These are phyloP conservation scores for Geosmithia putterillii DNA, from an alignment of 2,329 filamentous ascomycete genomes.

Conservation along the genomic window DNA sequence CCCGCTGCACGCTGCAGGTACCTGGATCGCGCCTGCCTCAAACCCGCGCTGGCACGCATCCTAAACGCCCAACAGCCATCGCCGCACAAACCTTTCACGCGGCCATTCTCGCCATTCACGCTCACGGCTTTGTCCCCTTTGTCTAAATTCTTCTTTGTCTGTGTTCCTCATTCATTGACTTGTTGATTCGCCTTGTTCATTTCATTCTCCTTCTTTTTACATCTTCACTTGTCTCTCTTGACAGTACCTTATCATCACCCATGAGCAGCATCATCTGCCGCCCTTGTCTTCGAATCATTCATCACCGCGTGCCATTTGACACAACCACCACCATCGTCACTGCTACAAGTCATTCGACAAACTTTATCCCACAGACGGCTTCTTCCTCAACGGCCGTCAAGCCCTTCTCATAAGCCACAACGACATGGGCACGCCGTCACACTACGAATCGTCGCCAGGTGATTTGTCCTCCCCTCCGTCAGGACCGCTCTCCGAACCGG, in stretches of 20 bases:
- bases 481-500: slow-evolving; percentile 34
- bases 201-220: too few species aligned
- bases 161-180: too few species aligned
- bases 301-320: too few species aligned
- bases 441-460: slow-evolving; percentile 33
- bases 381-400: not conserved
- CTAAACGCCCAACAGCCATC: not conserved
- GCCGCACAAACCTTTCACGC: not conserved
- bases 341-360: too few species aligned
- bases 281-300: too few species aligned
- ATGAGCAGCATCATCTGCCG: too few species aligned
- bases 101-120: not conserved
- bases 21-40: not conserved
- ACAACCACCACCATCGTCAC: too few species aligned
- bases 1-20: not conserved
- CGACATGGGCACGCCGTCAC: slow-evolving; percentile 7
- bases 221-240: too few species aligned
- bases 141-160: not conserved
- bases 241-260: too few species aligned
- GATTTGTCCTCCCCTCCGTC: slow-evolving; percentile 40
- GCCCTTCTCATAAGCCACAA: not conserved
- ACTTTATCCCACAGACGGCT: too few species aligned
- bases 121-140: not conserved
- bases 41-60: too few species aligned
- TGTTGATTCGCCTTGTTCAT: too few species aligned